Evolutionary conservation across 2,329 filamentous ascomycete species (phyloP), one percentile per base, ranked within the genome.

Genomic region (Tetracladium maxilliforme): DNA sequence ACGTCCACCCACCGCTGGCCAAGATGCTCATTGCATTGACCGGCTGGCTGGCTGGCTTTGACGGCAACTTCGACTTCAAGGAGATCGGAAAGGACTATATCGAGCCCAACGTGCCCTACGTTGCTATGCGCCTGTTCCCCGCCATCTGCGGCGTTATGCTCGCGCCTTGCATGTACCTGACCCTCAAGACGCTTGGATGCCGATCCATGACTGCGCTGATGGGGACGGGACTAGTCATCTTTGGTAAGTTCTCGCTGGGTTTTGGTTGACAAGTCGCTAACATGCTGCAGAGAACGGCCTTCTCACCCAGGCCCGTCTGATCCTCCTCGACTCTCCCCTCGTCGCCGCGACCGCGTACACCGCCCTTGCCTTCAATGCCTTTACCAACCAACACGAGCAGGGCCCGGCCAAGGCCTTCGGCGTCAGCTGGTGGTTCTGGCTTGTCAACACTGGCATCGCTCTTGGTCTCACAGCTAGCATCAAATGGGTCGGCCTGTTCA

Each of bases 21-120:
- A 98, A 98, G 62, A 71, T 98, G 48, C 73, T 98, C 39, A 87
- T 98, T 43, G 92, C 90, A 26, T 70, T 98, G 32, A 84, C 86
- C 35, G 90, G 87, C 40, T 98, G 80, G 75, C 55, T 94, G 35
- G 90, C 86, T 42, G 90, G 90, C 27, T 98, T 95, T 51, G 70
- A 94, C 46, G 90, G 90, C 36, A 66, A 83, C 34, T 98, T 98
- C 49, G 90, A 95, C 52, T 98, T 98, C 64, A 98, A 95, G 62
- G 86, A 98, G 40, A 98, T 98, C 54, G 90, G 90, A 52, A 94
- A 95, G 59, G 90, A 98, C 52, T 98, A 98, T 48, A 50, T 95
- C 34, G 90, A 93, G 56, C 84, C 90, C 4, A 72, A 74, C 26
- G 90, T 98, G 27, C 90, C 90, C 21, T 98, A 98, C 53, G 90